Conservation (phyloP, 1,284 basidiomycete species). For the Tilletia caries region DNA sequence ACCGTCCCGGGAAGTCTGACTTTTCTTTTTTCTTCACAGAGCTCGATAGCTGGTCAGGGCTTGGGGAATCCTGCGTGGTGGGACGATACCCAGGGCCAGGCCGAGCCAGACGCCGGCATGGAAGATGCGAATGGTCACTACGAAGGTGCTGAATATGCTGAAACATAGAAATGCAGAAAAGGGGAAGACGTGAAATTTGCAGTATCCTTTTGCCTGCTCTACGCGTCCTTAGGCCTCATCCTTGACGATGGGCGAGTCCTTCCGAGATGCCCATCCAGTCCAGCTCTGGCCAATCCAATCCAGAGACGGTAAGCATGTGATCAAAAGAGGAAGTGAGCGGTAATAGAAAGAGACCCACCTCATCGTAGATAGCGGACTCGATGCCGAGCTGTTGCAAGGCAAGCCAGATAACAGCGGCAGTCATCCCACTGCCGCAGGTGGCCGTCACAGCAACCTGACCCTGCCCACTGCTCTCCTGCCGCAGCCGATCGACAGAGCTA, state of each 20-base stretch:
- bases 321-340: neutral
- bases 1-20: neutral
- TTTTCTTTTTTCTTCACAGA: neutral
- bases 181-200: too few species aligned
- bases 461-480: conserved; percentile 38
- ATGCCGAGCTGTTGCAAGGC: conserved; percentile 70
- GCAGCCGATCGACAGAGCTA: conserved; percentile 43
- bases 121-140: conserved; percentile 45
- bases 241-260: conserved; percentile 19
- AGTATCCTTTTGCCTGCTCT: too few species aligned
- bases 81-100: conserved; percentile 38
- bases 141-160: conserved; percentile 17
- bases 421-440: conserved; percentile 72
- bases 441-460: conserved; percentile 27
- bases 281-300: conserved; percentile 15
- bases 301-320: neutral
- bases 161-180: too few species aligned
- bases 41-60: conserved; percentile 47
- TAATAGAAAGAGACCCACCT: conserved; percentile 60
- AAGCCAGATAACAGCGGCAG: conserved; percentile 86
- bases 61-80: conserved; percentile 25
- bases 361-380: conserved; percentile 70
- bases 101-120: conserved; percentile 48
- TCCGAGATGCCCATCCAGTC: conserved; percentile 32
- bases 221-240: too few species aligned